Evolutionary conservation across 306 rosid genomes (phyloP), one percentile per base, ranked within the genome.

Genomic region (Phaseolus lunatus): DNA sequence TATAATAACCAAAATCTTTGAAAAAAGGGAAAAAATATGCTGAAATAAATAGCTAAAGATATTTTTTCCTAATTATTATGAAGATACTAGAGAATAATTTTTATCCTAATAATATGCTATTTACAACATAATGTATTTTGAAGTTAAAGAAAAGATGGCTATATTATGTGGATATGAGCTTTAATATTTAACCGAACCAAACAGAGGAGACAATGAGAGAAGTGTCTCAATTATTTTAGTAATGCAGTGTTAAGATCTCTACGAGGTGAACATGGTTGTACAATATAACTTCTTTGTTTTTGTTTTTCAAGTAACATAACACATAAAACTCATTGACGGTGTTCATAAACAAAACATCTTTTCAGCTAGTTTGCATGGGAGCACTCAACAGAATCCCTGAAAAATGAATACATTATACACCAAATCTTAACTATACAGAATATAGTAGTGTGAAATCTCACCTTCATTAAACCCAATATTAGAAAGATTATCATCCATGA

Each of bases 401-500:
- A 65, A 19, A 68, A 80, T 76, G 9, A 22, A 45, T 58, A 37
- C n/a, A n/a, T n/a, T n/a, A n/a, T n/a, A n/a, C 19, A 48, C 52
- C 57, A 75, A 43, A 63, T 23, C 12, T 59, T 68, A 22, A 44
- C 7, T 5, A 45, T 35, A 22, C 43, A 76, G 47, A 79, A 12
- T 33, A 15, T 8, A 37, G 63, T 45, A 62, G 24, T 64, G 69
- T 79, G 63, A 44, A 73, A 53, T 58, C 89, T 80, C 72, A 92
- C 98, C 97, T 95, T 95, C 89, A 89, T 88, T 80, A 95, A 16
- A 9, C 80, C 80, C 90, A 95, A 80, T 75, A 89, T 70, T 52
- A 81, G n/a, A 78, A 90, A 19, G 85, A 95, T 92, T 66, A 95
- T 87, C 80, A 92, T 72, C 97, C 97, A 90, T 9, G 98, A 95